Evolutionary conservation across 176 grass and related monocot species (phyloP), one percentile per base, ranked within the genome.

Genomic region (Aegilops umbellulata): DNA sequence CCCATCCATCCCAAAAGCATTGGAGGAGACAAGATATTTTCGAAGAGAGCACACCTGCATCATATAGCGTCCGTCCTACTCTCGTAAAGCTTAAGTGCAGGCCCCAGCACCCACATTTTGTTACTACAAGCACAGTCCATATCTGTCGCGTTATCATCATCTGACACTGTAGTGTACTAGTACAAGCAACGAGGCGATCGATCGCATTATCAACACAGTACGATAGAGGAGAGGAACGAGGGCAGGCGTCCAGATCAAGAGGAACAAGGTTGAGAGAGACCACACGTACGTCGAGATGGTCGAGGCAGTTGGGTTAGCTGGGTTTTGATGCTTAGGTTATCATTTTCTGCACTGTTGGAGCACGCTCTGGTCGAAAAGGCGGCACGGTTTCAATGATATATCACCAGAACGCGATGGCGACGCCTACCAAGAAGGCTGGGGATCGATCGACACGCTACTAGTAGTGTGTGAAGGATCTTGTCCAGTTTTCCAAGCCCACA

Each of bases 11-110:
- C 70, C 69, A 24, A 73, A 65, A 42, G 51, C 69, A 42, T 36
- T 39, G 10, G 34, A 60, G 61, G 60, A 67, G 63, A 77, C 63
- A 78, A 86, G 88, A 90, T 82, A 82, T 86, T 90, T 86, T 86
- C 19, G 83, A 57, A 86, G 88, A 17, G 88, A 41, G 79, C 77
- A 34, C 83, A 47, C 35, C 71, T 70, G 85, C 35, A 35, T 1
- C 81, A 62, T 74, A 81, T 65, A 81, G 26, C 12, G 46, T 20
- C 34, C 20, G 8, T 36, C 68, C 13, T 82, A n/a, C 25, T 57
- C 39, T 24, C 76, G 7, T 23, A 38, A 55, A 20, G 51, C 51
- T 55, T 6, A 82, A 47, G 46, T 0, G 0, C 19, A 58, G 60
- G 0, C 41, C 64, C 29, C 53, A 57, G 53, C 36, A 4, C 70